Percentiles rank a stretch among this genome's conserved stretches.
These are phyloP conservation scores for Sarcodon sp. DNA, from an alignment of 768 basidiomycete genomes.

Conservation along the genomic window DNA sequence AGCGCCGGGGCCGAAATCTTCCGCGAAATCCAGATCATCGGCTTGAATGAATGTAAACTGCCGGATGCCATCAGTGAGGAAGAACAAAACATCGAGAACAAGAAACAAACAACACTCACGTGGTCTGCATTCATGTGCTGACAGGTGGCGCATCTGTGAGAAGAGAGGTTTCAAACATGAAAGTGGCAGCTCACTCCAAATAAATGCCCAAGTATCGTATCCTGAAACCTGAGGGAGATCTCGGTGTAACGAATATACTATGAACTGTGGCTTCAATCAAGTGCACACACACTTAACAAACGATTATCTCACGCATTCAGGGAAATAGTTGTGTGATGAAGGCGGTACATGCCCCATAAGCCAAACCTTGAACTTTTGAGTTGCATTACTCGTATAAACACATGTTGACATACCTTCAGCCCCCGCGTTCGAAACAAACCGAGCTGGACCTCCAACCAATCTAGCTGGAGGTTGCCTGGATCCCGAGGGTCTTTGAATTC, in stretches of 20 bases:
- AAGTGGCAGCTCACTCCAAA: slow-evolving; percentile 50
- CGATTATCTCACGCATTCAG: slow-evolving; percentile 58
- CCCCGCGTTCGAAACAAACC: slow-evolving; percentile 48
- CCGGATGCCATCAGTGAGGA: neutral
- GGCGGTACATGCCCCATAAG: slow-evolving; percentile 80
- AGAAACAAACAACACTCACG: slow-evolving; percentile 23
- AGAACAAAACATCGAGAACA: neutral
- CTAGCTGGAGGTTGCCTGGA: slow-evolving; percentile 80
- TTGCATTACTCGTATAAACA: no score
- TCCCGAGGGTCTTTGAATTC: slow-evolving; percentile 47
- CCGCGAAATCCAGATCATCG: slow-evolving; percentile 33
- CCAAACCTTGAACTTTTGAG: slow-evolving; percentile 27
- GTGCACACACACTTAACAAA: no score
- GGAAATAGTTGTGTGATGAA: slow-evolving; percentile 65
- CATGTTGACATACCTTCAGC: slow-evolving; percentile 51
- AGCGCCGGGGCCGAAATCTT: slow-evolving; percentile 3
- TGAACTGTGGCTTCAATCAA: no score
- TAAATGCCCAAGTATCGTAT: slow-evolving; percentile 78
- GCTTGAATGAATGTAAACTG: slow-evolving; percentile 48
- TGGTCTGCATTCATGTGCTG: slow-evolving; percentile 83
- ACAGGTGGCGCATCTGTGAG: neutral
- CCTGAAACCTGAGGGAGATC: slow-evolving; percentile 72
- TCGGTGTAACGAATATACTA: slow-evolving; percentile 60
- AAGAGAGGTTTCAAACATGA: slow-evolving; percentile 16
- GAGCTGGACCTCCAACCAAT: slow-evolving; percentile 86